phyloP scores from a whole-genome alignment of 2,329 filamentous ascomycete genomes.

The Botryotinia convoluta region DNA sequence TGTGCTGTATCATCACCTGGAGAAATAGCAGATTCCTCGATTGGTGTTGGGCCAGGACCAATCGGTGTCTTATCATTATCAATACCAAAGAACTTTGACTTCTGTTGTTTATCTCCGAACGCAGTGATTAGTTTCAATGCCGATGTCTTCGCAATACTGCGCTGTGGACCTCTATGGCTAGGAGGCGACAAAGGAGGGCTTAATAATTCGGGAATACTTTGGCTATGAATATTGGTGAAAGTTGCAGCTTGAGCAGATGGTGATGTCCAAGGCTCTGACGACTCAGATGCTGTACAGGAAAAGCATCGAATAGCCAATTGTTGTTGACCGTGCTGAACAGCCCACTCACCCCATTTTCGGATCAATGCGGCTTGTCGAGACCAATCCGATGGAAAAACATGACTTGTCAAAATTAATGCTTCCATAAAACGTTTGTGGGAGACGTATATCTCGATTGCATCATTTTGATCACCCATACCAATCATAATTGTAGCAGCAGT shows the following conservation, averaged over 20 bases:
- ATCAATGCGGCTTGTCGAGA: conserved; percentile 84
- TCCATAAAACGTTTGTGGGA: conserved; percentile 92
- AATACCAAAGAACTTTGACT: conserved; percentile 62
- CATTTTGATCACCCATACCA: conserved; percentile 85
- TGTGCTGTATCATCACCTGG: conserved; percentile 63
- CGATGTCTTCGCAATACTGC: conserved; percentile 72
- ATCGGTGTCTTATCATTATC: conserved; percentile 70
- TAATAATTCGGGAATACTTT: conserved; percentile 58
- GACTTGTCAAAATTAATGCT: conserved; percentile 81
- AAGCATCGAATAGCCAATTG: conserved; percentile 91
- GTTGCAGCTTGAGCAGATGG: conserved; percentile 68
- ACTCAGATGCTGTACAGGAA: conserved; percentile 83
- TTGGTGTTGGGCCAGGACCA: conserved; percentile 80
- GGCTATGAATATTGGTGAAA: conserved; percentile 56
- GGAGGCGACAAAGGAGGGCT: conserved; percentile 76
- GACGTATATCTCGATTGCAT: conserved; percentile 94
- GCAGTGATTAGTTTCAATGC: conserved; percentile 89
- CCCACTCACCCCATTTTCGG: conserved; percentile 92
- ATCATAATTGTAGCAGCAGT: conserved; percentile 90
- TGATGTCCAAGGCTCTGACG: conserved; percentile 83
- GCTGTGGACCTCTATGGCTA: conserved; percentile 56
- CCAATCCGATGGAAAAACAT: conserved; percentile 84
- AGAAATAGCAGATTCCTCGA: conserved; percentile 74
- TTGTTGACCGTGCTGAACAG: conserved; percentile 81
- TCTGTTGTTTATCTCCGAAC: conserved; percentile 64